These are phyloP conservation scores for Larix kaempferi DNA, from an alignment of 75 land plant genomes.

Conservation along the genomic window DNA sequence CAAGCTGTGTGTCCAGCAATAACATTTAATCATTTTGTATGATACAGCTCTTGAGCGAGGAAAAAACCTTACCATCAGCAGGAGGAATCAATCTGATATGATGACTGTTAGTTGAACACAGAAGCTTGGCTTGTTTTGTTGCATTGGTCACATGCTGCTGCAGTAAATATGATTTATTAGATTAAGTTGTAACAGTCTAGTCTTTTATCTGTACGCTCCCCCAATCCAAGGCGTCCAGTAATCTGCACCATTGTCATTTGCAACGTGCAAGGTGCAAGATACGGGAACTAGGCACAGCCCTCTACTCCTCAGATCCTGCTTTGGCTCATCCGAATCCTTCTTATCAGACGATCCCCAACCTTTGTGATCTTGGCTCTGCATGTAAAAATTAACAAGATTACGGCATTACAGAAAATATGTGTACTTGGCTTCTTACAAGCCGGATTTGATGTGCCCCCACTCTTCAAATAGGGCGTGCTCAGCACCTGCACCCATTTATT, in stretches of 20 bases:
- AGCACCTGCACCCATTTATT: not conserved
- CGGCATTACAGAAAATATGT: too few species aligned
- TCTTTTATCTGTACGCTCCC: too few species aligned
- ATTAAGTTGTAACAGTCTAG: too few species aligned
- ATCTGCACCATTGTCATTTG: slow-evolving; percentile 57
- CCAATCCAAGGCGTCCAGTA: slow-evolving; percentile 42
- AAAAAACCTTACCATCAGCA: too few species aligned
- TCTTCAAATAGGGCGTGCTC: slow-evolving; percentile 11
- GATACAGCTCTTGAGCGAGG: too few species aligned
- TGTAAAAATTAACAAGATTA: not conserved
- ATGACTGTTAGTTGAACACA: too few species aligned
- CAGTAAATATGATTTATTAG: too few species aligned
- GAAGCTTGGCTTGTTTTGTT: too few species aligned
- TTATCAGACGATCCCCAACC: slow-evolving; percentile 10
- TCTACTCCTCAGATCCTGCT: slow-evolving; percentile 61
- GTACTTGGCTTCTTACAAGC: not conserved
- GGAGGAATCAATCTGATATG: too few species aligned
- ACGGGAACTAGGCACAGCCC: slow-evolving; percentile 65
- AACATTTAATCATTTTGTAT: too few species aligned
- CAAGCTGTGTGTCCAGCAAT: too few species aligned
- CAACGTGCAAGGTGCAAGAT: slow-evolving; percentile 50
- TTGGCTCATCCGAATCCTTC: slow-evolving; percentile 16
- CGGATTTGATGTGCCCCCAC: not conserved
- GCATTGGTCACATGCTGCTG: too few species aligned
- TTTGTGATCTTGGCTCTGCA: not conserved